phyloP scores from a whole-genome alignment of 1,284 basidiomycete species.

The Sporisorium scitamineum region DNA sequence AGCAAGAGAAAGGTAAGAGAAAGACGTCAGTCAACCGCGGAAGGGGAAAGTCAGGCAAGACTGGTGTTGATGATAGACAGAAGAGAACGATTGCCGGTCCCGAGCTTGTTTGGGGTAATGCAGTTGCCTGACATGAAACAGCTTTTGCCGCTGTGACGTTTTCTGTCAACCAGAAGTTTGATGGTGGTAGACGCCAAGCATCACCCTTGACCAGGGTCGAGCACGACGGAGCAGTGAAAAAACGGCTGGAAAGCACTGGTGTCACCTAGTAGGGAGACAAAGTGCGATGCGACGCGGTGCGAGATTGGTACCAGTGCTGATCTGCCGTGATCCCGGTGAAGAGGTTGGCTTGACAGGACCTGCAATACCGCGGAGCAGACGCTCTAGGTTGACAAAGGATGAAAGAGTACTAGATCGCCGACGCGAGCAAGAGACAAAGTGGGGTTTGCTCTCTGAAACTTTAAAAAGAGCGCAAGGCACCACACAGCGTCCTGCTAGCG shows the following conservation, averaged over 20 bases:
- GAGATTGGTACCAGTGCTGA: not conserved
- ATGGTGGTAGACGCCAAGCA: constrained; percentile 2
- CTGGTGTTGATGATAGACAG: not conserved
- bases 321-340: not conserved
- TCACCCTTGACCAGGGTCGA: not conserved
- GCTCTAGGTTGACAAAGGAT: constrained; percentile 5
- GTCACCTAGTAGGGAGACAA: not conserved
- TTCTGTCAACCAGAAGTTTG: constrained; percentile 2
- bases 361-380: constrained; percentile 7
- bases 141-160: not conserved
- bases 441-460: constrained; percentile 5
- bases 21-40: constrained; percentile 2
- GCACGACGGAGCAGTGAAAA: not conserved
- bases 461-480: not conserved
- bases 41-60: not conserved
- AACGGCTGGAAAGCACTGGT: not conserved
- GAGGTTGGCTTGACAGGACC: constrained; percentile 2
- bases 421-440: constrained; percentile 6
- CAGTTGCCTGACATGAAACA: constrained; percentile 1
- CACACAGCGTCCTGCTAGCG: not conserved
- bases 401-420: constrained; percentile 18
- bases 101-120: constrained; percentile 9
- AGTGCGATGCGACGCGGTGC: not conserved
- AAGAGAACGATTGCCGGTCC: not conserved
- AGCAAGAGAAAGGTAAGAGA: not conserved